A percentile compares a stretch with the other conserved stretches of the same genome.
Conservation (phyloP, 192 early-diverging fungal genomes). For the Geranomyces variabilis region DNA sequence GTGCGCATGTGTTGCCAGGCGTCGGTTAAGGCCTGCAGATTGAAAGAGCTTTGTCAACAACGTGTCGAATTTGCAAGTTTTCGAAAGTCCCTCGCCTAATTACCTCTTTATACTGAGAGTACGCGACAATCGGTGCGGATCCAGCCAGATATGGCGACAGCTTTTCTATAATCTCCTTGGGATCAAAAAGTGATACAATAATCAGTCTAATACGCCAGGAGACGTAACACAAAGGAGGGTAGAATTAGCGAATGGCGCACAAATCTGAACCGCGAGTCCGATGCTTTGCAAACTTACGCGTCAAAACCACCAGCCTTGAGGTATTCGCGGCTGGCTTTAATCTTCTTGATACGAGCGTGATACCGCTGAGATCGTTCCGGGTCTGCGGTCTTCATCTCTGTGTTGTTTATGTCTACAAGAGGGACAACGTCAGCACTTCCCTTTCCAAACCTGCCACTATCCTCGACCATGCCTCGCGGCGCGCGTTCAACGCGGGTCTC, state of each 20-base stretch:
- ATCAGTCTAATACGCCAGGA: constrained; percentile 71
- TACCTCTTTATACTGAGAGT: constrained; percentile 59
- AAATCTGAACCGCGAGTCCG: too few species aligned
- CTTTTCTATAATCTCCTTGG: constrained; percentile 70
- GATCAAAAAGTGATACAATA: constrained; percentile 77
- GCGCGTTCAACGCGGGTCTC: too few species aligned
- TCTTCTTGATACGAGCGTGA: neutral
- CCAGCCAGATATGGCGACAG: constrained; percentile 77
- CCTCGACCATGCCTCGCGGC: too few species aligned
- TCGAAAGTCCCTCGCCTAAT: neutral
- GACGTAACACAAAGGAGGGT: neutral
- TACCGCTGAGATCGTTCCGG: constrained; percentile 12
- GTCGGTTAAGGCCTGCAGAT: constrained; percentile 30
- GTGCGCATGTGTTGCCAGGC: constrained; percentile 59
- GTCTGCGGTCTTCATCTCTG: too few species aligned
- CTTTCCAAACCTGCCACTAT: too few species aligned
- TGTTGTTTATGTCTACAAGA: too few species aligned
- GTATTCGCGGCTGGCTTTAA: constrained; percentile 2
- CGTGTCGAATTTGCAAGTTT: too few species aligned
- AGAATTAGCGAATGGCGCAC: constrained; percentile 31
- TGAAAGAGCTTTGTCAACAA: neutral
- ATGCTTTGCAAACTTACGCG: constrained; percentile 17
- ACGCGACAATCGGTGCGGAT: constrained; percentile 84
- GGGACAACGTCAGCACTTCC: too few species aligned
- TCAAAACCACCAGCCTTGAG: constrained; percentile 32